Evolutionary conservation across 768 basidiomycete species (phyloP).

Genomic region (Termitomyces sp.): DNA sequence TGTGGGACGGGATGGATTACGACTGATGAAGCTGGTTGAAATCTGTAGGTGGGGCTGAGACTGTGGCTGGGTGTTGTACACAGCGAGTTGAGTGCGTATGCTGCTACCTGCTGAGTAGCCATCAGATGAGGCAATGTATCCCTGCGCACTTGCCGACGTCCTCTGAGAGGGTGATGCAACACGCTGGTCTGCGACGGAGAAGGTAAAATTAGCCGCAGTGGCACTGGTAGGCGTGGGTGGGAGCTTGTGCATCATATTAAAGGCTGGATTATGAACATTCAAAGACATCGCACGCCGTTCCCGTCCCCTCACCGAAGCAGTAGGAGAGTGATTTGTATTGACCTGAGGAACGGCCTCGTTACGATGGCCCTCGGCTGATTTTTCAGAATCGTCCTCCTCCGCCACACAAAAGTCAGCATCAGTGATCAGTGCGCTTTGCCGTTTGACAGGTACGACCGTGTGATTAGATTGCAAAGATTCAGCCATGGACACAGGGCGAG

Average conservation of each 20-base stretch:
- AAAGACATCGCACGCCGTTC: constrained; percentile 67
- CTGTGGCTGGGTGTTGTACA: constrained; percentile 4
- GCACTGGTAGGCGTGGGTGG: constrained; percentile 23
- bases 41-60: not conserved
- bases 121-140: constrained; percentile 35
- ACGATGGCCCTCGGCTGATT: constrained; percentile 2
- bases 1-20: constrained; percentile 11
- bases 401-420: constrained; percentile 65
- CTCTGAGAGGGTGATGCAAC: constrained; percentile 33
- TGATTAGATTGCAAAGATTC: constrained; percentile 72
- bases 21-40: constrained; percentile 33
- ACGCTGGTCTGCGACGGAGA: constrained; percentile 29
- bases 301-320: constrained; percentile 39
- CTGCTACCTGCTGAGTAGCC: constrained; percentile 33
- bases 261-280: constrained; percentile 33
- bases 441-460: constrained; percentile 65
- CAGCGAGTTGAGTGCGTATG: constrained; percentile 43
- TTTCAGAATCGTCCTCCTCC: constrained; percentile 38
- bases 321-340: constrained; percentile 30
- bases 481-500: constrained; percentile 73
- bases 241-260: constrained; percentile 18
- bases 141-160: constrained; percentile 29
- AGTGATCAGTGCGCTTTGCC: constrained; percentile 61
- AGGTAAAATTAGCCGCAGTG: constrained; percentile 26
- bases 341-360: not conserved